phyloP scores from a whole-genome alignment of 2,329 filamentous ascomycete species.

The Alternaria burnsii region DNA sequence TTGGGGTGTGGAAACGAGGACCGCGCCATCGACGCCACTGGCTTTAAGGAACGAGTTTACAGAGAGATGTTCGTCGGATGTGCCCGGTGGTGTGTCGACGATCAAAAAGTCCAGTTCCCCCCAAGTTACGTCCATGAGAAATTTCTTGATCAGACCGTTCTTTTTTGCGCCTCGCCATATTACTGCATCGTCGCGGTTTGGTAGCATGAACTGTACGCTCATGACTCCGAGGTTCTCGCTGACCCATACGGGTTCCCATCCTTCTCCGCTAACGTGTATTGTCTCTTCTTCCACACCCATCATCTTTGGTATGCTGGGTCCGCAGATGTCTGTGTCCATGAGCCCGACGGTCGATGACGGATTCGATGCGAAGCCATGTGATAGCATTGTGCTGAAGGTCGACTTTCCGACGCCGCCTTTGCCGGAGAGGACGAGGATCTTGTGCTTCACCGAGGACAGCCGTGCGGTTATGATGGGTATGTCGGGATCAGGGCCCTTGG shows the following conservation, averaged over 20 bases:
- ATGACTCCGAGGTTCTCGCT: conserved; percentile 93
- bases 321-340: conserved; percentile 98
- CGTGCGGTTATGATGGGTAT: conserved; percentile 87
- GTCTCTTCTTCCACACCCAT: conserved; percentile 95
- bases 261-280: conserved; percentile 86
- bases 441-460: conserved; percentile 83
- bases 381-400: conserved; percentile 88
- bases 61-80: conserved; percentile 92
- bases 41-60: conserved; percentile 93
- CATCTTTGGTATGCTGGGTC: conserved; percentile 97
- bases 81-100: conserved; percentile 95
- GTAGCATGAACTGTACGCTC: conserved; percentile 98
- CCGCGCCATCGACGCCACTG: conserved; percentile 89
- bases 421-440: conserved; percentile 89
- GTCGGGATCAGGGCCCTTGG: conserved; percentile 95
- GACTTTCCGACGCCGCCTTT: conserved; percentile 98
- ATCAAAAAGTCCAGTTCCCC: conserved; percentile 91
- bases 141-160: conserved; percentile 97
- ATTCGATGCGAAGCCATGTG: conserved; percentile 87
- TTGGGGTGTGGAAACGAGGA: conserved; percentile 93
- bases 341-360: conserved; percentile 83
- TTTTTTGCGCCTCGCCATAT: conserved; percentile 99
- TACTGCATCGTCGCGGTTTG: conserved; percentile 89
- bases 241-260: conserved; percentile 97
- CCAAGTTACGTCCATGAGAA: conserved; percentile 98